Evolutionary conservation across 2,329 filamentous ascomycete species (phyloP).

Genomic region (Talaromyces rugulosus): DNA sequence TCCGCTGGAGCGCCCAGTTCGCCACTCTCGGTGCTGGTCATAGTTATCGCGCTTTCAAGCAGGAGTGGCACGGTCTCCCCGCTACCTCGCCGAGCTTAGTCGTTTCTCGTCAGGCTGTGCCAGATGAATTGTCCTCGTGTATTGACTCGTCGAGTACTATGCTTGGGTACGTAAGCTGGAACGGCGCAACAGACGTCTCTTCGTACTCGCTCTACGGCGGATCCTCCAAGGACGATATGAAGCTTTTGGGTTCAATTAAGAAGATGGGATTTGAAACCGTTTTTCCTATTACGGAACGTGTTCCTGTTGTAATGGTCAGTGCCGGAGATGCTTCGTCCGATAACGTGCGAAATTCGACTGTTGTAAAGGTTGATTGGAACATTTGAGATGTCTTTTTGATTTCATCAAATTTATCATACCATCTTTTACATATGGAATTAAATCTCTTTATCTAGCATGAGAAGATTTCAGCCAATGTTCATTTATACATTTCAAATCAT

Average conservation of each 20-base stretch:
- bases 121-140: constrained; percentile 1
- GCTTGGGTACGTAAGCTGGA: constrained; percentile 35
- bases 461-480: no score
- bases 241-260: neutral
- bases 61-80: constrained; percentile 29
- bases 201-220: constrained; percentile 30
- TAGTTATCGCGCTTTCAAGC: constrained; percentile 36
- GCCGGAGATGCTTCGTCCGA: neutral
- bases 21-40: constrained; percentile 24
- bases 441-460: no score
- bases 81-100: constrained; percentile 23
- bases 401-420: neutral
- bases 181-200: constrained; percentile 33
- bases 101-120: constrained; percentile 12
- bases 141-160: neutral
- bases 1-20: constrained; percentile 30
- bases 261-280: neutral
- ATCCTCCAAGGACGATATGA: neutral
- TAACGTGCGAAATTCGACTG: neutral
- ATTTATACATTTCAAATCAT: no score
- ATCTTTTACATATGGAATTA: no score
- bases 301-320: neutral
- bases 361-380: neutral
- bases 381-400: neutral
- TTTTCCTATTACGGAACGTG: neutral